Base-by-base conservation (phyloP, 2,329 filamentous ascomycete species). In the Xylariales sp. region DNA sequence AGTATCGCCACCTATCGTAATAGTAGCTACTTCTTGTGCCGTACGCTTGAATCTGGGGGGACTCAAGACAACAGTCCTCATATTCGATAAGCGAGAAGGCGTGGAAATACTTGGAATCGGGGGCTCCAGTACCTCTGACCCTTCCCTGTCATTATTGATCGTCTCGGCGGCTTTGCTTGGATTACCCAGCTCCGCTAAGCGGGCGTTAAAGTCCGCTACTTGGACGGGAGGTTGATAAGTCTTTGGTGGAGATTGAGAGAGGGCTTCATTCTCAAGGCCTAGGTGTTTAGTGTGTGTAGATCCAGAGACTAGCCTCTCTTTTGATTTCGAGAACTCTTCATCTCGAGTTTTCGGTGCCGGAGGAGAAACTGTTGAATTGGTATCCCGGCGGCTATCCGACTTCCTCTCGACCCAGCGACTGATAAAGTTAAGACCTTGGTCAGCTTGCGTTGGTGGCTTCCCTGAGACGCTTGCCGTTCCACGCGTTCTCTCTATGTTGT, bases 1-100 rank as follows among this genome's bases (percentile, higher is more conserved):
- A 0, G 82, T 87, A 33, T 73, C 74, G 46, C 82, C 72, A 2
- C 85, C 86, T 40, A 91, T 78, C 0, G 84, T 89, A 35, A 91
- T 86, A 2, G 84, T 87, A 15, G 86, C 85, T 38, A 82, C 66
- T 52, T 87, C 81, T 20, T 73, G 64, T 1, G 76, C 73, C 2
- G 74, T 65, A 24, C 84, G 74, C 55, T 79, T 84, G 1, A 75
- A 71, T 16, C 52, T 49, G 5, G 52, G 49, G 11, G 54, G 46
- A 20, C 39, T 51, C 19, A 43, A 39, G 11, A 45, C 46, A 19
- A 38, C 57, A 14, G 49, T 47, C 25, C 50, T 56, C 14, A 52
- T 47, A 9, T 55, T 54, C 27, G 57, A 53, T 11, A 48, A 37
- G 19, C 56, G 53, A 34, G 58, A 52, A 18, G 63, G 58, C 5